Evolutionary conservation across 441 rosid genomes (phyloP).

Genomic region (Rhodomyrtus psidioides): DNA sequence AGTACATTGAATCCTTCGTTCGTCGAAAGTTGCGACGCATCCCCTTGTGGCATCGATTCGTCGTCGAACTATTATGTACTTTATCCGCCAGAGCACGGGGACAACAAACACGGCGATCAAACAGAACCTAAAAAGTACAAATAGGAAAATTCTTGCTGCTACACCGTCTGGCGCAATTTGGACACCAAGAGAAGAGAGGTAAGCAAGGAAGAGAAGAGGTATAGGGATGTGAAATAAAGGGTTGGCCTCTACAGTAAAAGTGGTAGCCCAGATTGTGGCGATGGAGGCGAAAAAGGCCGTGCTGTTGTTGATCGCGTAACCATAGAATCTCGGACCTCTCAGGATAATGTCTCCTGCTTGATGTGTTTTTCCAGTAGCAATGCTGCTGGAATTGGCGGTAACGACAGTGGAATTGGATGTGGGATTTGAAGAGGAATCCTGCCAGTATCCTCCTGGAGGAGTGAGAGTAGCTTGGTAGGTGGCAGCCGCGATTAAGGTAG

Average conservation of each 20-base stretch:
- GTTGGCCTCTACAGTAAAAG: background rate
- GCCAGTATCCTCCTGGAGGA: background rate
- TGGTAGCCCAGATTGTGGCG: background rate
- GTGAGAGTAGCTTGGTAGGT: background rate
- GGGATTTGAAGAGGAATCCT: background rate
- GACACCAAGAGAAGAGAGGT: accelerated
- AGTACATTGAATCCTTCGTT: background rate
- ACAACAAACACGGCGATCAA: background rate
- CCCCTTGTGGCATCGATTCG: background rate
- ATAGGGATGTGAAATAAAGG: background rate
- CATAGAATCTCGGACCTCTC: accelerated
- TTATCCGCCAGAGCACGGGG: background rate
- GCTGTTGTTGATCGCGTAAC: background rate
- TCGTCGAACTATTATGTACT: background rate
- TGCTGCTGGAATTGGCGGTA: background rate
- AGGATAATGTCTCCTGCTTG: background rate
- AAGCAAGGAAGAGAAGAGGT: background rate
- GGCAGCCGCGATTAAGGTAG: background rate
- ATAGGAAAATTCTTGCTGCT: background rate
- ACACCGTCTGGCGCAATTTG: background rate
- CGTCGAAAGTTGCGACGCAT: background rate
- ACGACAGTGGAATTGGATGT: background rate
- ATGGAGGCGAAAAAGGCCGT: background rate
- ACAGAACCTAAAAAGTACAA: background rate
- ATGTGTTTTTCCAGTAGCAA: background rate